Conservation (phyloP, 306 rosid species). For the Prunus padus region DNA sequence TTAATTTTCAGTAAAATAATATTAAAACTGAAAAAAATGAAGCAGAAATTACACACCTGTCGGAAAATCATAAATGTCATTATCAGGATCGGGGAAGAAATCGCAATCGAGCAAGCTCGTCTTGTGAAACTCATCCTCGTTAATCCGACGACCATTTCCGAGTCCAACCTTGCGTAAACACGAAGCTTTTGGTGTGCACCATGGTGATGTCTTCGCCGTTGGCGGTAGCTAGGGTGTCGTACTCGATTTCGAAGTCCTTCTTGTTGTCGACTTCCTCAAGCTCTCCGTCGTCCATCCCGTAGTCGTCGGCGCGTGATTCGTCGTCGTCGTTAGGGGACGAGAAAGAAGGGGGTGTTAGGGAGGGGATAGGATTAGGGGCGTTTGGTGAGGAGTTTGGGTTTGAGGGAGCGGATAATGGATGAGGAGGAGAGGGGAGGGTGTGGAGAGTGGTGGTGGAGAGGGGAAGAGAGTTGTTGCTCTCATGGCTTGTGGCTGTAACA, state of each 20-base stretch:
- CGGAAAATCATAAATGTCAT: conserved; percentile 80
- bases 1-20: no score
- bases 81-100: conserved; percentile 85
- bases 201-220: conserved; percentile 43
- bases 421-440: conserved; percentile 17
- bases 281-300: conserved; percentile 83
- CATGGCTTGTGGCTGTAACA: conserved; percentile 10
- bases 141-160: conserved; percentile 72
- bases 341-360: conserved; percentile 42
- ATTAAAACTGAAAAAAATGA: background rate
- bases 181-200: conserved; percentile 65
- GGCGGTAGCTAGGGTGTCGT: conserved; percentile 44
- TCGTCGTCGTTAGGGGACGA: conserved; percentile 67
- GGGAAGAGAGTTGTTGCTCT: conserved; percentile 32
- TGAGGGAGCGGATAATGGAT: conserved; percentile 23
- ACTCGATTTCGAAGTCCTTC: conserved; percentile 90
- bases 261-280: conserved; percentile 84
- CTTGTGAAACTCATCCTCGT: conserved; percentile 90
- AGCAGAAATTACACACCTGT: conserved; percentile 48
- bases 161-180: conserved; percentile 76
- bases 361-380: conserved; percentile 6
- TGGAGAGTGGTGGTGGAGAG: conserved; percentile 25
- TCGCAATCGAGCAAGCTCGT: conserved; percentile 71
- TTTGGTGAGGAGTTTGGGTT: conserved; percentile 24
- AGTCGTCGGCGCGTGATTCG: conserved; percentile 64